A percentile compares a stretch with the other conserved stretches of the same genome.
Evolutionary conservation across 257 asterid species (phyloP).

Genomic region (Euphrasia confusa): DNA sequence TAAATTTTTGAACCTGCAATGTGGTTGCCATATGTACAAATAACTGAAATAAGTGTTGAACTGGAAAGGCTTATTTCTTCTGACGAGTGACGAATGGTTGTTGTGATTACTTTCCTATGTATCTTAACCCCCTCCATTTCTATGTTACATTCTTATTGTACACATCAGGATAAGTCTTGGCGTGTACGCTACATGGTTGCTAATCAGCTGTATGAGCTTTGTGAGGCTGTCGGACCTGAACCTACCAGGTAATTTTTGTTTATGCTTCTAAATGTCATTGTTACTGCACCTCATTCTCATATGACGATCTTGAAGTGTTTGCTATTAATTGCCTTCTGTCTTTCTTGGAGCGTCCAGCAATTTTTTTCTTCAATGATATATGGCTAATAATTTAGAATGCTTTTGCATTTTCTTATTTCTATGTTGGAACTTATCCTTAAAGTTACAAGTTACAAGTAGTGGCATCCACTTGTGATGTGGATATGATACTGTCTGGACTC

Average conservation of each 20-base stretch:
- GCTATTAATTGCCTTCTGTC: neutral
- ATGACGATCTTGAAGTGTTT: neutral
- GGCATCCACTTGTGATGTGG: neutral
- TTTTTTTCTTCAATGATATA: constrained; percentile 15
- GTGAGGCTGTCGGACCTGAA: constrained; percentile 98
- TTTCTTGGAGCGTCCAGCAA: constrained; percentile 9
- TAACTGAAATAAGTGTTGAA: neutral
- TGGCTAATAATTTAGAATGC: constrained; percentile 2
- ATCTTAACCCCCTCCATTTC: neutral
- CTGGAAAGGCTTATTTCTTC: neutral
- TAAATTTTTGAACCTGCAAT: too few species aligned
- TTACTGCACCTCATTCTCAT: constrained; percentile 9
- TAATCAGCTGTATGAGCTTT: constrained; percentile 89
- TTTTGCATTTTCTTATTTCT: neutral
- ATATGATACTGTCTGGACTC: constrained; percentile 14
- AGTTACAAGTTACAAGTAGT: neutral
- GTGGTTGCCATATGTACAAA: neutral
- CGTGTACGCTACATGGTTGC: constrained; percentile 99
- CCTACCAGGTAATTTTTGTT: constrained; percentile 60
- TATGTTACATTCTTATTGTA: constrained; percentile 1
- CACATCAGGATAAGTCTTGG: constrained; percentile 93
- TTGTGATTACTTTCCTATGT: neutral
- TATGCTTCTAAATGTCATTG: constrained; percentile 5
- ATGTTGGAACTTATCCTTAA: neutral
- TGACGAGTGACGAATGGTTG: neutral